phyloP scores from a whole-genome alignment of 352 stramenopile species.

The Phytopythium delawarense region DNA sequence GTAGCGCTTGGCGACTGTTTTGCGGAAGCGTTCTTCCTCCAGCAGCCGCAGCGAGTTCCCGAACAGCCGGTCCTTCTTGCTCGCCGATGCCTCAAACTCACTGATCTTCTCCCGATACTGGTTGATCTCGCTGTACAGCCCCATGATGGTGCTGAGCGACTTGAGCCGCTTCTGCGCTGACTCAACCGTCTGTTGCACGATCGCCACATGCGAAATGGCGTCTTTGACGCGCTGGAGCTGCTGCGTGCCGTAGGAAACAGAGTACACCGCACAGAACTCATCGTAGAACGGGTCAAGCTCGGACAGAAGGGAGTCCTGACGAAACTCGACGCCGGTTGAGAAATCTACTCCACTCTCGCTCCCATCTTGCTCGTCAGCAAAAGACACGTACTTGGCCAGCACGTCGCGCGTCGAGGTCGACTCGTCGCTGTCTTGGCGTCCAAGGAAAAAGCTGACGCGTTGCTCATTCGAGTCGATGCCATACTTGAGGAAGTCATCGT shows the following conservation, averaged over 20 bases:
- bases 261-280: conserved; percentile 40
- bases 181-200: conserved; percentile 42
- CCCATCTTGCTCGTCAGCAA: not conserved
- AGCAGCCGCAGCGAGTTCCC: conserved; percentile 67
- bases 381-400: conserved; percentile 50
- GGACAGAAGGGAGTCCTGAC: conserved; percentile 46
- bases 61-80: conserved; percentile 68
- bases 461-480: conserved; percentile 65
- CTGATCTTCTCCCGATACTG: conserved; percentile 75
- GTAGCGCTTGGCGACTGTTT: conserved; percentile 66
- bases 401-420: conserved; percentile 34
- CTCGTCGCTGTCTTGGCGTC: conserved; percentile 33
- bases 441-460: conserved; percentile 68
- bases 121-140: conserved; percentile 58
- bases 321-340: not conserved
- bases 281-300: conserved; percentile 49
- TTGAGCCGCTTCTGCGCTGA: conserved; percentile 53
- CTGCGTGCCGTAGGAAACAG: conserved; percentile 28
- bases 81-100: conserved; percentile 68
- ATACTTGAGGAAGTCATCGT: conserved; percentile 64
- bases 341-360: not conserved
- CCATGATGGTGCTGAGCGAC: conserved; percentile 81
- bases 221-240: conserved; percentile 40
- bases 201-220: conserved; percentile 36
- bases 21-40: conserved; percentile 77